A percentile compares a stretch with the other conserved stretches of the same genome.
Evolutionary conservation across 78 protist genomes (phyloP).

Genomic region (Parvularia atlantis): DNA sequence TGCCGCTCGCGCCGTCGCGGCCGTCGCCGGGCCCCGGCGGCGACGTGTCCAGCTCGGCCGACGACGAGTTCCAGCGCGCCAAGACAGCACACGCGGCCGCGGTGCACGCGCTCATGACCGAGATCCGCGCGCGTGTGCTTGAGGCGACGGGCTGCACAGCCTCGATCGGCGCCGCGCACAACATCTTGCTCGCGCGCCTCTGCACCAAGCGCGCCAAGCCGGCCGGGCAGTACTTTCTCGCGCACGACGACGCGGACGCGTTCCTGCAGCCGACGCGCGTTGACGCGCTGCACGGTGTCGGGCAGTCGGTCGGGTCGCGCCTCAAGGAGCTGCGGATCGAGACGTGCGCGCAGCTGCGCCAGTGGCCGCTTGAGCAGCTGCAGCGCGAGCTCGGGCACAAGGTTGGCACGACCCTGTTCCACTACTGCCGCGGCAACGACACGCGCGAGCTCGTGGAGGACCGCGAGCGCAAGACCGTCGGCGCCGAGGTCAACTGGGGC

Average conservation of each 20-base stretch:
- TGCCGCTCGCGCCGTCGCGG: neutral
- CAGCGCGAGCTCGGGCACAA: slow-evolving; percentile 1
- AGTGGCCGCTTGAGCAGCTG: neutral
- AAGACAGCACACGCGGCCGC: no score
- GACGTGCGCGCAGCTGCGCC: neutral
- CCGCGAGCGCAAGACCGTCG: neutral
- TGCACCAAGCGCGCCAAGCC: slow-evolving; percentile 20
- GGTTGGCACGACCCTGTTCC: slow-evolving; percentile 4
- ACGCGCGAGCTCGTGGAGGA: neutral
- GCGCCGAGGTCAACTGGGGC: slow-evolving; percentile 11
- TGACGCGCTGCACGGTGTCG: slow-evolving; percentile 18
- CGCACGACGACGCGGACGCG: neutral
- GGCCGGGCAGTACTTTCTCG: neutral
- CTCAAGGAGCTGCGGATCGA: neutral
- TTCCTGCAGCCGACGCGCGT: neutral
- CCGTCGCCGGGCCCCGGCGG: no score
- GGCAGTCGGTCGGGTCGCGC: neutral
- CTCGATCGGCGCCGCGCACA: slow-evolving; percentile 3
- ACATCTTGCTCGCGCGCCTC: slow-evolving; percentile 21
- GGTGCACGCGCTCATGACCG: no score
- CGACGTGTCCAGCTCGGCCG: neutral
- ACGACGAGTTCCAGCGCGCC: no score
- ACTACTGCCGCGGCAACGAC: slow-evolving; percentile 1
- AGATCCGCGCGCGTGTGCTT: neutral
- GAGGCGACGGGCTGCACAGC: slow-evolving; percentile 5